A percentile compares a stretch with the other conserved stretches of the same genome.
phyloP scores from a whole-genome alignment of 768 basidiomycete genomes.

The Pholiota molesta region DNA sequence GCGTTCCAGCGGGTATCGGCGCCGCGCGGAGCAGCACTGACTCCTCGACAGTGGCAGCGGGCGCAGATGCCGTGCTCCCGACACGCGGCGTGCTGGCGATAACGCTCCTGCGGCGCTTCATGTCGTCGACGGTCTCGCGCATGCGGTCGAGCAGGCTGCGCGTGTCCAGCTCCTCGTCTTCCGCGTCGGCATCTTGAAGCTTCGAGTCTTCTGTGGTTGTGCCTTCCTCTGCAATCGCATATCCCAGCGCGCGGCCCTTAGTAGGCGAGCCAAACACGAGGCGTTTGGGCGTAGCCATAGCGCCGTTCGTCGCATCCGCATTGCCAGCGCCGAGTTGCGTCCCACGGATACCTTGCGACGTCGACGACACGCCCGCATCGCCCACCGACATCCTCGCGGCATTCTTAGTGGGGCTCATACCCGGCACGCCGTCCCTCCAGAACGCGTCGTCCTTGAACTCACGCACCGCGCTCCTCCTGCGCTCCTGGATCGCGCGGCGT shows the following conservation, averaged over 20 bases:
- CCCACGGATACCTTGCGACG: constrained; percentile 6
- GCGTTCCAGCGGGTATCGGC: neutral
- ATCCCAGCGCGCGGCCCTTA: constrained; percentile 17
- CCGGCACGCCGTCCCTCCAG: constrained; percentile 52
- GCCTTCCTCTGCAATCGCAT: constrained; percentile 18
- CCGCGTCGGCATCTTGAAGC: too few species aligned
- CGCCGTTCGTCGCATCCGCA: neutral
- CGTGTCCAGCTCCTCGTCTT: too few species aligned
- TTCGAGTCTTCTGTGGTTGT: neutral
- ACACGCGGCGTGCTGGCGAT: constrained; percentile 21
- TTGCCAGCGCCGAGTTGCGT: too few species aligned
- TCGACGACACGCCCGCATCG: constrained; percentile 10
- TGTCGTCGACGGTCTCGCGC: constrained; percentile 50
- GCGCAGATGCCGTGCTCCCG: neutral
- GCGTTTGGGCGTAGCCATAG: constrained; percentile 1
- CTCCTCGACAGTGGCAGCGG: neutral
- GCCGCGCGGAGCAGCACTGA: neutral
- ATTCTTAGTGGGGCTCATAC: constrained; percentile 40
- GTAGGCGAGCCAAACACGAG: constrained; percentile 19
- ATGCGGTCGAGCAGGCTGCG: constrained; percentile 44
- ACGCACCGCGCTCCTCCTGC: constrained; percentile 59
- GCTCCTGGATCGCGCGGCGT: constrained; percentile 62
- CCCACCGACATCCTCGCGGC: constrained; percentile 15
- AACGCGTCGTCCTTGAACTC: constrained; percentile 44
- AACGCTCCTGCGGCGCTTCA: constrained; percentile 47